Evolutionary conservation across 2,329 filamentous ascomycete genomes (phyloP).

Genomic region (Pseudocercospora fijiensis): DNA sequence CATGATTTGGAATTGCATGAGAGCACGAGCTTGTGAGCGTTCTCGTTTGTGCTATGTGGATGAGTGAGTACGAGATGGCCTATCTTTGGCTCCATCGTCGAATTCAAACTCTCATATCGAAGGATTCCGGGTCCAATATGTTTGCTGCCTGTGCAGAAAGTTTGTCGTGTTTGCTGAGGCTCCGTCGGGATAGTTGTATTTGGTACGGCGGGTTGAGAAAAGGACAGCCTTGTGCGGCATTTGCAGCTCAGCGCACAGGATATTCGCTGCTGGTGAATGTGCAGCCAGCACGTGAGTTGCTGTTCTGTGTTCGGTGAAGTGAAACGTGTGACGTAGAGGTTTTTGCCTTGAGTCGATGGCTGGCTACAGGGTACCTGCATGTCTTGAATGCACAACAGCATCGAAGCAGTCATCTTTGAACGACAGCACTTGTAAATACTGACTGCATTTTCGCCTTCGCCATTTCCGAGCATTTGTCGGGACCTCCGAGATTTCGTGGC

Average conservation of each 20-base stretch:
- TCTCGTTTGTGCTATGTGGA: constrained; percentile 22
- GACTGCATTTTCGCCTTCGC: background rate
- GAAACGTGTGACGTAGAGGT: background rate
- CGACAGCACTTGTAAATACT: background rate
- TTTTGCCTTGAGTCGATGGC: background rate
- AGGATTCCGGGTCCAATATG: background rate
- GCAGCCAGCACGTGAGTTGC: background rate
- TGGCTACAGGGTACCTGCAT: background rate
- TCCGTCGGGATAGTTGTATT: background rate
- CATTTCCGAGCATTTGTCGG: background rate
- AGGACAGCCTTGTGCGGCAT: too few relatives aligned
- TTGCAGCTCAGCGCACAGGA: too few relatives aligned
- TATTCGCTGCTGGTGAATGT: background rate
- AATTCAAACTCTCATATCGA: background rate
- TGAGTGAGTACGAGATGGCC: constrained; percentile 6
- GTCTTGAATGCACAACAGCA: background rate
- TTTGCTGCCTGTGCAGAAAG: background rate
- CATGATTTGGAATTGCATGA: constrained; percentile 7
- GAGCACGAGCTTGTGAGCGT: constrained; percentile 26
- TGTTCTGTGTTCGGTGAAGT: background rate
- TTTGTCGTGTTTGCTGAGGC: background rate
- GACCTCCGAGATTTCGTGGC: background rate
- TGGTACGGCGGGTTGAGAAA: too few relatives aligned
- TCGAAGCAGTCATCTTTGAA: background rate
- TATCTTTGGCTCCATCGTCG: background rate